Percentiles rank a stretch among this genome's conserved stretches.
These are phyloP conservation scores for Suhomyces kunorum DNA, from an alignment of 1,139 yeast species.

Conservation along the genomic window DNA sequence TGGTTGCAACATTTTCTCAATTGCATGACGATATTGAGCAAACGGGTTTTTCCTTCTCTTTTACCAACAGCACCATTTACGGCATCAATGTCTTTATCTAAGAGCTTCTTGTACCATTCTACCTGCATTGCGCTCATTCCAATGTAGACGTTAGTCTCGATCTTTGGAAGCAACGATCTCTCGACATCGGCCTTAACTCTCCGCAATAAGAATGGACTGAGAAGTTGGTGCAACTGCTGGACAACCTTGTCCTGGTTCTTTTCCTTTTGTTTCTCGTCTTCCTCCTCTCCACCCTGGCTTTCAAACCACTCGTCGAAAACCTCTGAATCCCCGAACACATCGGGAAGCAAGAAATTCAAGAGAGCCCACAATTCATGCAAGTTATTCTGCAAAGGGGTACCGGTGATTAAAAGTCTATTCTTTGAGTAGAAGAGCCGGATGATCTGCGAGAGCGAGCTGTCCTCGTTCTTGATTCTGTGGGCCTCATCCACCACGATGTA, in stretches of 20 bases:
- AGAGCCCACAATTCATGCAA: conserved; percentile 81
- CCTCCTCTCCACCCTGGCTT: conserved; percentile 36
- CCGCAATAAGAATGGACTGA: conserved; percentile 72
- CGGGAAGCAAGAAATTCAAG: conserved; percentile 72
- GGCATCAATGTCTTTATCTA: conserved; percentile 81
- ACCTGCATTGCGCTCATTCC: conserved; percentile 78
- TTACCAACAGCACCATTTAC: conserved; percentile 79
- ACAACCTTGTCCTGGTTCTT: conserved; percentile 77
- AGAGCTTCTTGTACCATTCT: conserved; percentile 70
- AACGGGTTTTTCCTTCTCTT: conserved; percentile 71
- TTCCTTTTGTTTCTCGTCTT: conserved; percentile 46
- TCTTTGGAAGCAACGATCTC: conserved; percentile 71
- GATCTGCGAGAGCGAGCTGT: conserved; percentile 70
- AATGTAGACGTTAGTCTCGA: conserved; percentile 70
- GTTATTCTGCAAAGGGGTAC: conserved; percentile 80
- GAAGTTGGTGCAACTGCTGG: conserved; percentile 83
- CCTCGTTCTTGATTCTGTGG: conserved; percentile 78
- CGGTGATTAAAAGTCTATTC: conserved; percentile 71
- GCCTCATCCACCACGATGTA: conserved; percentile 80
- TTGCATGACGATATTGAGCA: conserved; percentile 80
- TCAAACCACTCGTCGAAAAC: conserved; percentile 77
- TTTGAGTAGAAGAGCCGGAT: conserved; percentile 71
- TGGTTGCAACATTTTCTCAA: conserved; percentile 81
- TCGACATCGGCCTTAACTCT: conserved; percentile 83
- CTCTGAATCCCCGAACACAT: conserved; percentile 73